Base-by-base conservation (phyloP, 352 stramenopile species). In the Halophytophthora polymorphica region DNA sequence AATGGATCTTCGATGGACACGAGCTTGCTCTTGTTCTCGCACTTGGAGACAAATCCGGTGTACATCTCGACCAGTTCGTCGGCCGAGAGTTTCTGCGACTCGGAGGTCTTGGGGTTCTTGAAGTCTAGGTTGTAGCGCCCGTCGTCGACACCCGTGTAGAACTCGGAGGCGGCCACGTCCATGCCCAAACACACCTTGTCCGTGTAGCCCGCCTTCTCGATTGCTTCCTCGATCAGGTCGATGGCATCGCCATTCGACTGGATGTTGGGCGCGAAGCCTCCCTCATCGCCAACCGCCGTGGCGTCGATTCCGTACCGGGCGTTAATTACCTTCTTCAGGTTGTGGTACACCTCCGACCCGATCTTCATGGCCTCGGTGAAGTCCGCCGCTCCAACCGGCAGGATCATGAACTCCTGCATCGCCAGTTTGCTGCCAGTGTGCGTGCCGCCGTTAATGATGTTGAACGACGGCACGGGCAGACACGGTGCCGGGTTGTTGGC, bases 331-430 rank as follows among this genome's bases (percentile, higher is more conserved):
- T 95, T 98, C 77, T 98, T 98, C 61, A 99, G 81, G 58, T 94
- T 97, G 89, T 99, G 96, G 87, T 99, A 99, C 53, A 99, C 95
- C 70, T 99, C 97, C 59, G 87, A 98, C 56, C 96, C 96, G 48
- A 99, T 99, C 71, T 97, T 73, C 95, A 99, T 99, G 64, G 94
- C 86, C 69, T 99, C 93, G 47, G 83, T 87, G 71, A 97, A 98
- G 56, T 58, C 87, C 28, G 58, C 71, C 22, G 92, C 92, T 13
- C 92, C 90, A 18, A 96, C 90, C 17, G 95, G 97, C 33, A 98
- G 85, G 60, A 99, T 98, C 82, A 99, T 98, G 76, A 98, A 99
- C 84, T 99, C 96, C 77, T 99, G 97, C 83, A 99, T 99, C 25
- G 96, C 97, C 48, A 99, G 80, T 73, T 98, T 98, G 89, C 99